Percentiles rank a stretch among this genome's conserved stretches.
Conservation (phyloP, 83 land plant genomes). For the Isoetes engelmannii region DNA sequence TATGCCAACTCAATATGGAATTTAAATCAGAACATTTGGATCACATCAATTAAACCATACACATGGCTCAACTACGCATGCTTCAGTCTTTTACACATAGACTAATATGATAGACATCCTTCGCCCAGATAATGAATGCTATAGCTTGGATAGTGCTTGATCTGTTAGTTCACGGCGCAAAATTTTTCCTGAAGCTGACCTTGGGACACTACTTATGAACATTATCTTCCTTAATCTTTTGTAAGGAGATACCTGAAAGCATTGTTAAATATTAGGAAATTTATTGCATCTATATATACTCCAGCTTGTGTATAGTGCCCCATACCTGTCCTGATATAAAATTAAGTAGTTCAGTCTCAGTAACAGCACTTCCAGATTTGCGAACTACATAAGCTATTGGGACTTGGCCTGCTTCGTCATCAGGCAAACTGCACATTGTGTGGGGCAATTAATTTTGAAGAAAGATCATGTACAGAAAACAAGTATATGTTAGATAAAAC, state of each 20-base stretch:
- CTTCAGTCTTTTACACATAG: too few relatives aligned
- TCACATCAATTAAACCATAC: too few relatives aligned
- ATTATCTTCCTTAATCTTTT: constrained; percentile 47
- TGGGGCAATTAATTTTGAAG: too few relatives aligned
- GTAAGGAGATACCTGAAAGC: constrained; percentile 55
- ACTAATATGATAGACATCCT: too few relatives aligned
- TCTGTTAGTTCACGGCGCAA: constrained; percentile 33
- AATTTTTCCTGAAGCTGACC: constrained; percentile 54
- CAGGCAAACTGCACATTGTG: neutral
- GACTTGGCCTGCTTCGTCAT: constrained; percentile 7
- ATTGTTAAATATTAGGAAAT: neutral
- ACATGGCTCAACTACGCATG: too few relatives aligned
- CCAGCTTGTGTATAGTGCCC: too few relatives aligned
- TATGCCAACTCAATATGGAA: too few relatives aligned
- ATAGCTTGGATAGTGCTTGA: too few relatives aligned
- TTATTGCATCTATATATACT: neutral
- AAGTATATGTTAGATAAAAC: neutral
- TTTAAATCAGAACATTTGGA: too few relatives aligned
- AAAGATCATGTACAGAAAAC: neutral
- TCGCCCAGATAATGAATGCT: too few relatives aligned
- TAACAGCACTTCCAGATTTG: neutral
- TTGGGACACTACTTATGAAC: constrained; percentile 39
- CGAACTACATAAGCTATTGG: constrained; percentile 7
- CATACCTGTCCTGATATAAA: neutral
- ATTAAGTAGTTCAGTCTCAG: neutral